Base-by-base conservation (phyloP, 2,329 filamentous ascomycete species). In the Aspergillus sergii region DNA sequence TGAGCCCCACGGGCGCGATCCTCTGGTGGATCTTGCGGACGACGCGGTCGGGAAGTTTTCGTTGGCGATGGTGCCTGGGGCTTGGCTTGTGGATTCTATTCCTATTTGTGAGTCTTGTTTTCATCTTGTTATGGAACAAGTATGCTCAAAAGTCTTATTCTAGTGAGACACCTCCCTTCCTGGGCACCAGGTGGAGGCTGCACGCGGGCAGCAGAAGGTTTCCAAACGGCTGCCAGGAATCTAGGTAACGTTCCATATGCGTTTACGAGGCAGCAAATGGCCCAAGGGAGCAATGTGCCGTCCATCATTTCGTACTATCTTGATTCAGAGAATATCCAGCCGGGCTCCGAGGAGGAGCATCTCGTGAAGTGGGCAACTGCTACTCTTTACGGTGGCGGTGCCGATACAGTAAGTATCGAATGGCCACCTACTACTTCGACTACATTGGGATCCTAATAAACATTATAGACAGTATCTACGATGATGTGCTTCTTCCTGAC, bases 331-430 rank as follows among this genome's bases (percentile, higher is more conserved):
- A 54, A 59, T 28, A 39, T 67, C 16, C 8, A 59, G n/a, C 55
- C 58, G 19, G 58, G 57, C 4, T 46, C 65, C 0, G 64, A 59
- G 51, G 75, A 76, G 68, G 77, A 77, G 58, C 64, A 62, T 10
- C 72, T 74, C 14, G 72, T 74, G 53, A 83, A 82, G 62, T 83
- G 79, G 78, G 71, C 80, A 0, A 78, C 82, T 0, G 69, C 74
- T 9, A 75, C 79, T 0, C 63, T 84, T 14, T 84, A 81, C 45
- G 69, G 72, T 0, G 82, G 75, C 3, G 82, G 80, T 5, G 73
- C 78, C 7, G 80, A 82, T 61, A 82, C 80, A 1, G 77, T 78
- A 65, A 60, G 69, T 19, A 21, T 10, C 45, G 14, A 16, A 16
- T 36, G 14, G 34, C 34, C 34, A 36, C 34, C 34, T 7, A 16